Evolutionary conservation across 2,329 filamentous ascomycete species (phyloP), one percentile per base, ranked within the genome.

Genomic region (Monilinia polystroma): DNA sequence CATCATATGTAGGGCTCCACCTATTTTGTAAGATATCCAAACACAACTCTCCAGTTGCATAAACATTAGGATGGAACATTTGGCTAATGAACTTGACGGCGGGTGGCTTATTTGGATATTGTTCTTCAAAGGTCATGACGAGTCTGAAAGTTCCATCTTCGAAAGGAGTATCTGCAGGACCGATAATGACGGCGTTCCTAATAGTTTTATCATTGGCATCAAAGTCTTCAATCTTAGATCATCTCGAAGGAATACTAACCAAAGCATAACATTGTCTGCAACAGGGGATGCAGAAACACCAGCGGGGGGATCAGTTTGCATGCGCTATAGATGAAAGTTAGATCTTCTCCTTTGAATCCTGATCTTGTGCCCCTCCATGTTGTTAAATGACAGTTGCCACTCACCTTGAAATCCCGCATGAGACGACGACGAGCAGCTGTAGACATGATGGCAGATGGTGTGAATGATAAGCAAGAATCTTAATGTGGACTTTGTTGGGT

Each of bases 61-160:
- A 99, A 67, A 99, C 95, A 76, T 99, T 99, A 23, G 95, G 95
- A 75, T 99, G 95, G 79, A 99, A 99, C 95, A 99, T 99, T 78
- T 95, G 88, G 79, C 92, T 96, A 78, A 99, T 96, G 78, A 99
- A 99, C 77, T 98, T 98, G 80, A 98, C 95, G 45, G 93, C 91
- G 0, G 95, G 95, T 6, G 95, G 95, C 79, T 98, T 98, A 81
- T 98, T 99, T 41, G 95, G 95, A 75, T 99, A 99, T 76, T 97
- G 93, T 79, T 99, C 95, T 77, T 98, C 95, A 74, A 99, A 99
- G 77, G 97, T 93, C 94, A 99, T 98, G 63, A 98, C 93, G 14
- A 99, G 88, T 72, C 94, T 86, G 79, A 99, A 99, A 29, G 95
- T 99, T 70, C 95, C 95, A 79, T 99, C 95, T 80, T 99, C 95